Base-by-base conservation (phyloP, 1,284 basidiomycete species). In the Sanguinoderma infundibulare region DNA sequence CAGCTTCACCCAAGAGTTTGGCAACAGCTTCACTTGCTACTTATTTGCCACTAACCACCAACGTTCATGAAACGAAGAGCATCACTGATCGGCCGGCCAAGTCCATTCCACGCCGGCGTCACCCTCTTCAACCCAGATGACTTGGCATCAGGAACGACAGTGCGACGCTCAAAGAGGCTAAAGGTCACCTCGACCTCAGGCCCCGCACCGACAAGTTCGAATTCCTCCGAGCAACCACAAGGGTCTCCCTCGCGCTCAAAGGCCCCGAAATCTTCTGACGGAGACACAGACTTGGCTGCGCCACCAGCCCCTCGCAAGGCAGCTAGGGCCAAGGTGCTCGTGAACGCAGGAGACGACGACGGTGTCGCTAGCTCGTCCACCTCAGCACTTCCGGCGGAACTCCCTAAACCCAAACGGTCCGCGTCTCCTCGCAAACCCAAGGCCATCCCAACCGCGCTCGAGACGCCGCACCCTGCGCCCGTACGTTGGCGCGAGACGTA, bases 401-500 rank as follows among this genome's bases (percentile, higher is more conserved):
- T 9, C 1, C 28, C 46, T 36, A 63, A 64, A 52, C 42, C 51
- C 12, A 67, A 66, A 40, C 59, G 39, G 22, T 61, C 57, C 53
- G 62, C 63, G 51, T 77, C 72, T 55, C 80, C 73, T 20, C 74
- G 72, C 54, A 86, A 82, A 64, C 69, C 66, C 0, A 87, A 81
- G 64, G 62, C 74, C 0, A 83, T 90, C 22, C 82, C 80, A 53
- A 83, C 86, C 56, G 73, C 81, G 2, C 75, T 94, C 39, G 84
- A 77, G 0, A 82, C 78, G 2, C 90, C 94, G 0, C 94, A 95
- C 71, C 87, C 91, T 0, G 82, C 87, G 1, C 95, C 95, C 5
- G 72, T 78, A 32, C 76, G 77, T 46, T 97, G 95, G 95, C 78
- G 79, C 54, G 87, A 92, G 62, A 84, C 85, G 15, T 97, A 95